A percentile compares a stretch with the other conserved stretches of the same genome.
Evolutionary conservation across 345 rosid species (phyloP).

Genomic region (Heritiera littoralis): DNA sequence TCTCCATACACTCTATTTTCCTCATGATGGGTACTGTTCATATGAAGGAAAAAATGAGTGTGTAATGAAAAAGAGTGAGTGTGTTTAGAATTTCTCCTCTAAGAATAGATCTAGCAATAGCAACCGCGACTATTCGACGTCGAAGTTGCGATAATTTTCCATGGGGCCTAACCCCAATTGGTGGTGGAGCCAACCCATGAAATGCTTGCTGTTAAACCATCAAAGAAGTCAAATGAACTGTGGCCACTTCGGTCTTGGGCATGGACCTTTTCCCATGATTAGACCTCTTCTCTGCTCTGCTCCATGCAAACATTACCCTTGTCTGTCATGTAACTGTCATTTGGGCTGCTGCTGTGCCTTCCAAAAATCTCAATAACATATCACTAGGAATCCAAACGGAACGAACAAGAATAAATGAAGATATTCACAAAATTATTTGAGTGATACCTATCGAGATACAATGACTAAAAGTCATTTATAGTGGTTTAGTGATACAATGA

Average conservation of each 20-base stretch:
- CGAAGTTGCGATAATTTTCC: conserved; percentile 29
- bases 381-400: neutral
- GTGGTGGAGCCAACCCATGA: neutral
- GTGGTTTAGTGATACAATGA: too few species aligned
- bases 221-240: neutral
- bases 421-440: too few species aligned
- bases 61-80: too few species aligned
- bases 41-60: too few species aligned
- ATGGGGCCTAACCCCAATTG: too few species aligned
- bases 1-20: too few species aligned
- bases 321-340: too few species aligned
- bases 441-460: too few species aligned
- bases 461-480: too few species aligned
- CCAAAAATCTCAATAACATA: neutral
- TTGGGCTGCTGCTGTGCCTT: neutral
- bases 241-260: neutral
- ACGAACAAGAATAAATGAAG: neutral
- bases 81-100: neutral
- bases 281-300: conserved; percentile 15
- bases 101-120: conserved; percentile 14
- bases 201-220: neutral
- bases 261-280: neutral
- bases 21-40: too few species aligned
- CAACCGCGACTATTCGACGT: conserved; percentile 65
- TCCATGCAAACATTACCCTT: conserved; percentile 12